Base-by-base conservation (phyloP, 2,329 filamentous ascomycete genomes). In the Aspergillus sp. region DNA sequence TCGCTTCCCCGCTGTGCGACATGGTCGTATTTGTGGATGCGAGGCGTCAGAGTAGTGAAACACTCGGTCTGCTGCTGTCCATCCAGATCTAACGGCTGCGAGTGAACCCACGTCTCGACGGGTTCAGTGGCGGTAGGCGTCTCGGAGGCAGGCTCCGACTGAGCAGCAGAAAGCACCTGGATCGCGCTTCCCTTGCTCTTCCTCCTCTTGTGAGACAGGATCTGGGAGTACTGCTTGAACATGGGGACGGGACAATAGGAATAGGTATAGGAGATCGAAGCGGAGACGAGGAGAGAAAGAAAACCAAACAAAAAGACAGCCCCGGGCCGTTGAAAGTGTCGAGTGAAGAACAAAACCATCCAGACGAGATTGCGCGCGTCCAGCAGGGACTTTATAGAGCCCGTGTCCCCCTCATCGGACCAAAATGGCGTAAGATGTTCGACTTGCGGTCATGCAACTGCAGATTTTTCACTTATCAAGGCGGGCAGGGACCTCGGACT, bases 11-110 rank as follows among this genome's bases (percentile, higher is more conserved):
- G 49, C 39, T 61, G 56, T 32, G 59, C 59, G 56, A 61, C 59
- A 59, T 59, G 56, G 51, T 61, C 59, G 49, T 61, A 56, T 42
- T 61, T 61, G 36, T 61, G 59, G 22, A 61, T 59, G 20, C 59
- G 56, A 14, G 56, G 36, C 3, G 54, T 31, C 3, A 61, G 54
- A 22, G 59, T 56, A 32, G 59, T 61, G 46, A 61, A 61, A 36
- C 56, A 54, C 11, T 50, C 59, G 46, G 56, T 56, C 39, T 49
- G 53, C 11, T 56, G 39, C 29, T 56, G 39, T n/a, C 52, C 51
- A 20, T 55, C 50, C 24, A 49, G 56, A 22, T 58, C 42, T 12
- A 61, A 14, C 31, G 45, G 31, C 50, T 58, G 56, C 29, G 59
- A 61, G 32, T 61, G 54, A 32, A 24, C 32, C 59, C 59, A 61